phyloP scores from a whole-genome alignment of 176 grass and related monocot species.

The Juncus effusus region DNA sequence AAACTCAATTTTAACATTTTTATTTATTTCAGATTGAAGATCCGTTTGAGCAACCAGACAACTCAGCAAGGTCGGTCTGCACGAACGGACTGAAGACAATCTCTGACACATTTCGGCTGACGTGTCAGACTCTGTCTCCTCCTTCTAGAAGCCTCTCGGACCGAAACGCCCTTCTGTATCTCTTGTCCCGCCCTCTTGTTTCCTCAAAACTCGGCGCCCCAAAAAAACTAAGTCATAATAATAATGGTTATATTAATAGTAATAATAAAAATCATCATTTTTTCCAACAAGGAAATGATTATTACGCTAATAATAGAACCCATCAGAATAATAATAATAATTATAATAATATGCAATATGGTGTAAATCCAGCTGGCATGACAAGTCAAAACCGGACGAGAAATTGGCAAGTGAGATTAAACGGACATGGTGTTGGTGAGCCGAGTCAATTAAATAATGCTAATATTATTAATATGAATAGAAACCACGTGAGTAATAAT shows the following conservation, averaged over 20 bases:
- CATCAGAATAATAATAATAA: background rate
- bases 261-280: too few relatives aligned
- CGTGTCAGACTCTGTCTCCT: constrained; percentile 33
- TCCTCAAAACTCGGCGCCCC: constrained; percentile 35
- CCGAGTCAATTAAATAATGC: background rate
- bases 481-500: constrained; percentile 1
- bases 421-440: background rate
- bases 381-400: background rate
- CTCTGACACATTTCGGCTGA: constrained; percentile 30
- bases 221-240: background rate
- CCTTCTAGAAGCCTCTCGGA: constrained; percentile 24
- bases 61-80: constrained; percentile 59
- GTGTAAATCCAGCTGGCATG: background rate
- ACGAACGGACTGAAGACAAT: constrained; percentile 36
- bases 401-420: background rate
- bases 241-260: too few relatives aligned
- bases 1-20: constrained; percentile 10
- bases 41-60: constrained; percentile 66
- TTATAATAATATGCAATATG: background rate
- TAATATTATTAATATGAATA: background rate
- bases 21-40: constrained; percentile 57
- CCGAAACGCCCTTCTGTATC: constrained; percentile 35
- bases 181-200: constrained; percentile 52
- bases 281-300: constrained; percentile 12
- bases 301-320: background rate